Evolutionary conservation across 83 land plant genomes (phyloP), one percentile per base, ranked within the genome.

Genomic region (Thuja plicata): DNA sequence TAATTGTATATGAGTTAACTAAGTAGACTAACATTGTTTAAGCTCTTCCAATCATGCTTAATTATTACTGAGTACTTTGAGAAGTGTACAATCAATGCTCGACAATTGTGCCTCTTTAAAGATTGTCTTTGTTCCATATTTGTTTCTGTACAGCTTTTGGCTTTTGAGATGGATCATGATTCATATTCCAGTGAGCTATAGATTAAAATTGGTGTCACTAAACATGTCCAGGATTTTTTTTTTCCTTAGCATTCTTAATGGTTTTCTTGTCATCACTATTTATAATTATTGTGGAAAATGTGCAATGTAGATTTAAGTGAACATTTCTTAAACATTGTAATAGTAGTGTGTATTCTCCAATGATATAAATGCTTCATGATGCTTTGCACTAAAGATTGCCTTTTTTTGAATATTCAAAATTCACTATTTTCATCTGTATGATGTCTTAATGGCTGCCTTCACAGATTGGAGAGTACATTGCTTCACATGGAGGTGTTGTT

Each of bases 401-500:
- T 27, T 12, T 46, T 46, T 13, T 6, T 45, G 7, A 46, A 84
- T 12, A 48, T 84, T 84, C 86, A 84, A 32, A 5, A n/a, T n/a
- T 10, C 16, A 1, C 2, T 30, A 13, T 32, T 48, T 84, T 17
- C 17, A 84, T 84, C n/a, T 84, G n/a, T 48, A 46, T 32, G 55
- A 83, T 48, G 50, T 48, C 13, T 30, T 83, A 48, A 83, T 55
- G 46, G 76, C 24, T 50, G 3, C 16, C 60, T 41, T 90, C 78
- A 84, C 95, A 98, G 99, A 98, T 98, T 91, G 99, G 99, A 82
- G 95, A 97, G 54, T 91, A 92, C 81, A 98, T 98, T 88, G 60
- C 96, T 57, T 92, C 94, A 52, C 95, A 96, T 90, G 99, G 99
- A 88, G 99, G 99, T 27, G 97, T 97, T 86, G 99, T 98, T 55